These are phyloP conservation scores for Gossypium arboreum DNA, from an alignment of 345 rosid species.

Conservation along the genomic window DNA sequence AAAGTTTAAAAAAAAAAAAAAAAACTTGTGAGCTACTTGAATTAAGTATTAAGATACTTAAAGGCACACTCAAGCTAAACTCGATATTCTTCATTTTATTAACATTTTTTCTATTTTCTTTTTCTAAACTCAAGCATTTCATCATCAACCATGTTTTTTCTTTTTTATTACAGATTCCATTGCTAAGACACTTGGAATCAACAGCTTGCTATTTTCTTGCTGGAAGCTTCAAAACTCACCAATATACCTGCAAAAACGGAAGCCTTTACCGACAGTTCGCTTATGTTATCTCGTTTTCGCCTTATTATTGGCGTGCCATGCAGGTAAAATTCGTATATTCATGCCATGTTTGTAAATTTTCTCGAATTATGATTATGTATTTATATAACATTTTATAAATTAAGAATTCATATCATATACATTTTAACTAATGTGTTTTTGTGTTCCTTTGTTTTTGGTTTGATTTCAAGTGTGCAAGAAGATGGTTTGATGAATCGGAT, in stretches of 20 bases:
- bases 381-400: too few species aligned
- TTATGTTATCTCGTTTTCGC: conserved; percentile 76
- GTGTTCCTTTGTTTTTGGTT: neutral
- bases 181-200: conserved; percentile 76
- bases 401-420: neutral
- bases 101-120: neutral
- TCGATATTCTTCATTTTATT: too few species aligned
- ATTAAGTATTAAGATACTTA: too few species aligned
- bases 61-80: too few species aligned
- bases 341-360: neutral
- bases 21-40: too few species aligned
- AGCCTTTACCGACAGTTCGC: conserved; percentile 60
- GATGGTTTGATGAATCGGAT: conserved; percentile 86
- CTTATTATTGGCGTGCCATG: conserved; percentile 95
- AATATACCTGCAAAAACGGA: conserved; percentile 63
- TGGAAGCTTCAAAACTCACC: conserved; percentile 60
- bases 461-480: conserved; percentile 63
- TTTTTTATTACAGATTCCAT: conserved; percentile 51
- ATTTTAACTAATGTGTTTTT: neutral
- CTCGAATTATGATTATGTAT: neutral
- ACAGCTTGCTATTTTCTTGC: conserved; percentile 82
- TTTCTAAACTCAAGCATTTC: neutral
- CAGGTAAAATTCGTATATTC: conserved; percentile 43
- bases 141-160: neutral
- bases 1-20: too few species aligned